Evolutionary conservation across 1,139 yeast genomes (phyloP).

Genomic region (Meyerozyma guilliermondii): DNA sequence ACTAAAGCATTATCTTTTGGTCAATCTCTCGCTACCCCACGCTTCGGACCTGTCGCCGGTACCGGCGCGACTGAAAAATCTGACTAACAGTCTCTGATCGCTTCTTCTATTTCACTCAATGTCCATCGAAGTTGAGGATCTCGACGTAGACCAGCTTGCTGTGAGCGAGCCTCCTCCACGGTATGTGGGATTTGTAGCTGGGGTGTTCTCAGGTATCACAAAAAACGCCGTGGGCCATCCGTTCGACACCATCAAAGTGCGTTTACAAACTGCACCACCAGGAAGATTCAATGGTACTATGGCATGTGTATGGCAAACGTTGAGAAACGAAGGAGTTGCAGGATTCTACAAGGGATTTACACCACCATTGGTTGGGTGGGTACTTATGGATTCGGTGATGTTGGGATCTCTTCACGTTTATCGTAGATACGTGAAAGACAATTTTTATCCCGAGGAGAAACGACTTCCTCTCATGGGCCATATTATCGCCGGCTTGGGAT

Average conservation of each 20-base stretch:
- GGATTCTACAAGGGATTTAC: slow-evolving; percentile 89
- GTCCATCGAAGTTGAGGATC: slow-evolving; percentile 2
- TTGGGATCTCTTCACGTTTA: slow-evolving; percentile 81
- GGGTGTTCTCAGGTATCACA: slow-evolving; percentile 79
- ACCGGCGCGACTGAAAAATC: slow-evolving; percentile 2
- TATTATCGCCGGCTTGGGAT: slow-evolving; percentile 70
- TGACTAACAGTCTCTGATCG: background rate
- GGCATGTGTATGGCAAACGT: slow-evolving; percentile 72
- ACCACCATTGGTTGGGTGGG: slow-evolving; percentile 92
- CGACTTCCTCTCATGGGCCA: slow-evolving; percentile 73
- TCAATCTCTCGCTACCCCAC: background rate
- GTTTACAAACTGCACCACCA: slow-evolving; percentile 73
- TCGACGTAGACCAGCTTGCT: background rate
- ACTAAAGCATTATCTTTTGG: background rate
- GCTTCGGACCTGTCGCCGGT: background rate
- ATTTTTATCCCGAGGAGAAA: slow-evolving; percentile 50
- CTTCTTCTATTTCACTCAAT: background rate
- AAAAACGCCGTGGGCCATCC: slow-evolving; percentile 93
- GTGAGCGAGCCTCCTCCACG: slow-evolving; percentile 37
- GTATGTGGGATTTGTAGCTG: slow-evolving; percentile 80
- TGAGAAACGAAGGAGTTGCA: slow-evolving; percentile 64
- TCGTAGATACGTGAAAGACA: slow-evolving; percentile 60
- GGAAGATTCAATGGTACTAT: slow-evolving; percentile 77
- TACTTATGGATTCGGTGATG: slow-evolving; percentile 86
- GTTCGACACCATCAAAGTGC: slow-evolving; percentile 83